Percentiles rank a stretch among this genome's conserved stretches.
Evolutionary conservation across 176 grass and related monocot species (phyloP).

Genomic region (Puccinellia tenuiflora): DNA sequence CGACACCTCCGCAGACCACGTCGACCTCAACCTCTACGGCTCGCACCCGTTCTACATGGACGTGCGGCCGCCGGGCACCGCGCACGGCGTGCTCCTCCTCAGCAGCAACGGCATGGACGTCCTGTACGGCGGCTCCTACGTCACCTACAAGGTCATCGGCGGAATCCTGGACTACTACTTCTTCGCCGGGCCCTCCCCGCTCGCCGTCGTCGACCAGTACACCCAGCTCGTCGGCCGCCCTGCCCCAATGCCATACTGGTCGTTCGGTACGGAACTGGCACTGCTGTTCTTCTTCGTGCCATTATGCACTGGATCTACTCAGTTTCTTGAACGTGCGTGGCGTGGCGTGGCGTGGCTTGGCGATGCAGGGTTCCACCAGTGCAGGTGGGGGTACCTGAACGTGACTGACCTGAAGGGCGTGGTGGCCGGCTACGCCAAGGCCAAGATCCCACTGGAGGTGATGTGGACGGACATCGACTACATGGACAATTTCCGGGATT

Average conservation of each 20-base stretch:
- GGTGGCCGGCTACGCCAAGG: slow-evolving; percentile 59
- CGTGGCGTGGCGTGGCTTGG: too few relatives aligned
- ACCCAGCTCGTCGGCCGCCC: slow-evolving; percentile 63
- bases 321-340: not conserved
- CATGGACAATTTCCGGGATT: slow-evolving; percentile 84
- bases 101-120: slow-evolving; percentile 92
- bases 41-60: slow-evolving; percentile 92
- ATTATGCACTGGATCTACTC: not conserved
- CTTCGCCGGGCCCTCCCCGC: slow-evolving; percentile 55
- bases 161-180: slow-evolving; percentile 84
- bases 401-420: slow-evolving; percentile 54
- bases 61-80: slow-evolving; percentile 24
- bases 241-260: slow-evolving; percentile 72
- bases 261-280: slow-evolving; percentile 37
- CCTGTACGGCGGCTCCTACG: slow-evolving; percentile 44
- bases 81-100: slow-evolving; percentile 77
- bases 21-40: slow-evolving; percentile 67
- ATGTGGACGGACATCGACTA: slow-evolving; percentile 98
- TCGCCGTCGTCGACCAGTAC: slow-evolving; percentile 21
- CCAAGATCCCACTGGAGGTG: slow-evolving; percentile 70
- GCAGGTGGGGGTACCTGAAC: slow-evolving; percentile 62
- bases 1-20: slow-evolving; percentile 24
- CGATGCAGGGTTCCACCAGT: slow-evolving; percentile 87
- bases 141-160: slow-evolving; percentile 86
- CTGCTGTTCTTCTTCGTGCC: not conserved